A percentile compares a stretch with the other conserved stretches of the same genome.
phyloP scores from a whole-genome alignment of 805 yeast genomes.

The Metschnikowia gelsemii region DNA sequence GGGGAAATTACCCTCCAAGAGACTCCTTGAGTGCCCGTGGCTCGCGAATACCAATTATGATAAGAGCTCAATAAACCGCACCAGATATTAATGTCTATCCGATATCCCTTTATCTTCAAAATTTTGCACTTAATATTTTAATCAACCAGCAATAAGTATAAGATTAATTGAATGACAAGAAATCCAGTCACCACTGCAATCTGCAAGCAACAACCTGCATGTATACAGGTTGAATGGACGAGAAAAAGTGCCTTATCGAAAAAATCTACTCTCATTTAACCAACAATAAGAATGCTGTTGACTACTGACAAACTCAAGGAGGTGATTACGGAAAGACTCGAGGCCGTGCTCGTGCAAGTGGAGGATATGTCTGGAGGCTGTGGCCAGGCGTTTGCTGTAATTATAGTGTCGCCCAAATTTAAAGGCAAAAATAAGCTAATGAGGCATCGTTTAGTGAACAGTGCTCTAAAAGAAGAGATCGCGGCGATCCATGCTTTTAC shows the following conservation, averaged over 20 bases:
- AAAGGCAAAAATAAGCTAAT: slow-evolving; percentile 78
- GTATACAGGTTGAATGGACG: too few relatives aligned
- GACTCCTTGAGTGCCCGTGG: too few relatives aligned
- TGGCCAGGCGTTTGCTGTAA: slow-evolving; percentile 95
- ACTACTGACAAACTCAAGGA: slow-evolving; percentile 45
- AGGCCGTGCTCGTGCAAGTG: slow-evolving; percentile 65
- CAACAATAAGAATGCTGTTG: slow-evolving; percentile 24
- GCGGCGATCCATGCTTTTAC: slow-evolving; percentile 91
- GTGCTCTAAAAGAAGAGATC: slow-evolving; percentile 77
- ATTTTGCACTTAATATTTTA: too few relatives aligned
- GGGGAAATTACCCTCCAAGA: too few relatives aligned
- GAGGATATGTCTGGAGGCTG: slow-evolving; percentile 86
- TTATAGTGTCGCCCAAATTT: slow-evolving; percentile 73
- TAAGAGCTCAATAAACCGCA: too few relatives aligned
- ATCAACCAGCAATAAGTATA: too few relatives aligned
- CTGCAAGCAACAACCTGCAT: too few relatives aligned
- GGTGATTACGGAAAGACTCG: slow-evolving; percentile 54
- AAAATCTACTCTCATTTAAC: slow-evolving; percentile 4
- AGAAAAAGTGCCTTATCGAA: slow-evolving; percentile 8
- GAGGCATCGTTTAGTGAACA: slow-evolving; percentile 85
- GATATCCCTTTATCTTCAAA: too few relatives aligned
- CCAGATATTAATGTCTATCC: too few relatives aligned
- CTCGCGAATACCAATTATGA: too few relatives aligned
- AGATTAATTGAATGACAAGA: too few relatives aligned
- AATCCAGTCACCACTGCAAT: too few relatives aligned